Base-by-base conservation (phyloP, 805 yeast species). In the Nakazawaea pomicola region DNA sequence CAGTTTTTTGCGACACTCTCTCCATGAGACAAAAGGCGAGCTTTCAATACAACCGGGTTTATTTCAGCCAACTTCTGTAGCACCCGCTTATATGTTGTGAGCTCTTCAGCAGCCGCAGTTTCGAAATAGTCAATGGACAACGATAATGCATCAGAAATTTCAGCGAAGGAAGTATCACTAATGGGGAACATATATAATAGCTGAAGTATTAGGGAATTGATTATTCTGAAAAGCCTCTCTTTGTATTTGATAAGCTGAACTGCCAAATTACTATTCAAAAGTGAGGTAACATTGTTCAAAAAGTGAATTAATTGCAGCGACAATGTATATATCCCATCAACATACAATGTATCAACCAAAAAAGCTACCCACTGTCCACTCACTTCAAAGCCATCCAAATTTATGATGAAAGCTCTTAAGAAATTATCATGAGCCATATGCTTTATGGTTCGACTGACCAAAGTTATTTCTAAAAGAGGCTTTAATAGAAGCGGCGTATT, bases 201-300 rank as follows among this genome's bases (percentile, higher is more conserved):
- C n/a, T 46, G 38, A 12, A 43, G 35, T 40, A 66, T 53, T 17
- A 64, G 55, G 12, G 48, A 52, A 32, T 64, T 52, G 6, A 65
- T 45, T 52, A 50, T 54, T 11, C 45, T 39, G 16, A 61, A 49
- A 12, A 68, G 56, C 1, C 44, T 52, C 9, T 57, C 49, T 41
- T 65, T 65, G 43, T 47, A 56, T 31, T 60, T 57, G 18, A 65
- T 61, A 8, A 65, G 50, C 46, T 66, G 74, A 58, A 60, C 61
- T 4, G 64, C 54, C 43, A 65, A 53, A 15, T 54, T 58, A 21
- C 55, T 57, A 16, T 58, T 58, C 27, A 55, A 62, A 20, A 63
- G 59, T 35, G 55, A 56, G 6, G 62, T 55, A 16, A 61, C 48
- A 41, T 64, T 60, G n/a, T 56, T 54, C 2, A 65, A 51, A 29